Base-by-base conservation (phyloP, 495 filamentous ascomycete species). In the Glarea lozoyensis region DNA sequence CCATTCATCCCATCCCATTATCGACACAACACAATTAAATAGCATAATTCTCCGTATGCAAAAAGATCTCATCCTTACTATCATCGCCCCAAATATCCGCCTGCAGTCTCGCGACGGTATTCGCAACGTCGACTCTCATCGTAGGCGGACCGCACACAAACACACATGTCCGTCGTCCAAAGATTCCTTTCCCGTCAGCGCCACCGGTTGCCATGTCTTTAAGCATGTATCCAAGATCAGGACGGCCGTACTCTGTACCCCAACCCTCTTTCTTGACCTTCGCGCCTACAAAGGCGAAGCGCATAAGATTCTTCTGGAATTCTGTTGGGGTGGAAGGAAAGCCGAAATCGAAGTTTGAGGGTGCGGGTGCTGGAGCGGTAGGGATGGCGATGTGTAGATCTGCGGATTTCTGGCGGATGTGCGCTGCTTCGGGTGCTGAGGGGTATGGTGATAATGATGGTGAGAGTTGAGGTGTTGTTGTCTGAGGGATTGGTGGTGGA, bases 31-130 rank as follows among this genome's bases (percentile, higher is more conserved):
- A 35, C 22, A 21, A 18, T 47, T 56, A 93, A 39, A 90, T 67
- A 29, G 87, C 85, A 64, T 93, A 94, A 60, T 94, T 95, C 71
- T 97, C 90, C 10, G 88, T 82, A 70, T 96, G 90, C 61, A 97
- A 60, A 59, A 88, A 94, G 44, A 97, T 81, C 75, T 97, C 90
- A 56, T 95, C 90, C 33, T 79, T 76, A 39, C 72, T 72, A 13
- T 79, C 73, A 50, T 84, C 81, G 2, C 69, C 73, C 82, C 85
- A 84, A 24, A 97, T 88, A 60, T 81, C 74, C 25, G 70, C 69
- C 70, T 97, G 90, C 55, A 95, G 63, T 43, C 76, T 66, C 0
- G 90, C 90, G 17, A 95, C 87, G 0, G 84, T 80, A 48, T 76
- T 84, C 10, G 84, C 79, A 23, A 96, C 88, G 50, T 89, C 88